phyloP scores from a whole-genome alignment of 2,329 filamentous ascomycete species.

The Tolypocladium tropicale region DNA sequence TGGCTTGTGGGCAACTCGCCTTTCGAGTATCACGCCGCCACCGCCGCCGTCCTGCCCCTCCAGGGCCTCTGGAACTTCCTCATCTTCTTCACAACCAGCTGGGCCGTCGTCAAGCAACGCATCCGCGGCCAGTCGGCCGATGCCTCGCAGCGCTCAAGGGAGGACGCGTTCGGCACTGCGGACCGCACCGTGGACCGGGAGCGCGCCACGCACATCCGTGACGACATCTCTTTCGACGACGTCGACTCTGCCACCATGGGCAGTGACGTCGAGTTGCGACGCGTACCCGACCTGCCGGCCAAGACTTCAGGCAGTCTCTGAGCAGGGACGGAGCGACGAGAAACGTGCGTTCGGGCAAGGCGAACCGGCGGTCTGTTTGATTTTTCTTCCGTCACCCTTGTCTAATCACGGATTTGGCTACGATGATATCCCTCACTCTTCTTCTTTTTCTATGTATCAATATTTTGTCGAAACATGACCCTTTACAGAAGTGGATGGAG shows the following conservation, averaged over 20 bases:
- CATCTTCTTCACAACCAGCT: constrained; percentile 63
- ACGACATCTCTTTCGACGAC: constrained; percentile 15
- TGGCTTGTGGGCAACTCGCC: constrained; percentile 42
- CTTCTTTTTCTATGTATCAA: neutral
- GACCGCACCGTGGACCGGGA: constrained; percentile 3
- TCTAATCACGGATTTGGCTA: neutral
- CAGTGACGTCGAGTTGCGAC: constrained; percentile 23
- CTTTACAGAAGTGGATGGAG: neutral
- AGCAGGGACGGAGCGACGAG: neutral
- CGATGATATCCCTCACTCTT: neutral
- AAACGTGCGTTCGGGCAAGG: neutral
- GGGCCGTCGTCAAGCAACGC: constrained; percentile 16
- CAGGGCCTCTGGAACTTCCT: constrained; percentile 75
- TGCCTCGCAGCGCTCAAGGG: neutral
- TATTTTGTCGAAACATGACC: neutral
- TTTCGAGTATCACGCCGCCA: constrained; percentile 58
- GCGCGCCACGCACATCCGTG: neutral
- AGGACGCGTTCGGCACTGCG: constrained; percentile 1
- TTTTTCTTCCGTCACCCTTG: neutral
- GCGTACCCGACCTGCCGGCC: constrained; percentile 13
- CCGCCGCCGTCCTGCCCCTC: constrained; percentile 62
- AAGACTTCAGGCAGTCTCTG: constrained; percentile 15
- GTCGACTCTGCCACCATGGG: constrained; percentile 16
- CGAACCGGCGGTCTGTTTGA: neutral
- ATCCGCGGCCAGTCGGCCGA: neutral